These are phyloP conservation scores for Astraeus odoratus DNA, from an alignment of 768 basidiomycete species.

Conservation along the genomic window DNA sequence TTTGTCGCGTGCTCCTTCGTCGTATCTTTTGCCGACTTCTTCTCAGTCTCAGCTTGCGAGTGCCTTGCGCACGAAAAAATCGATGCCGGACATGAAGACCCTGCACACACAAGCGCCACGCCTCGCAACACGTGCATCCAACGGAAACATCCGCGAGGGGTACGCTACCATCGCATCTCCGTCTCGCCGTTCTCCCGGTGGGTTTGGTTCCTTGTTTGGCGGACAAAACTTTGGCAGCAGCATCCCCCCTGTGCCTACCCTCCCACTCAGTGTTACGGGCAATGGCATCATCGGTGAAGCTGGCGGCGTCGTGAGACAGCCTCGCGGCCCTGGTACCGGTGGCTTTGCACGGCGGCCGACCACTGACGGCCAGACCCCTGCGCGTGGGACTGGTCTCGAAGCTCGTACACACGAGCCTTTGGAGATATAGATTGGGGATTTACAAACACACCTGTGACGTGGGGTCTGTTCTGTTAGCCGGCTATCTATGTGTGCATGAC, in stretches of 20 bases:
- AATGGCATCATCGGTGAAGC: slow-evolving; percentile 37
- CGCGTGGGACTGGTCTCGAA: slow-evolving; percentile 62
- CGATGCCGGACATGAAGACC: slow-evolving; percentile 97
- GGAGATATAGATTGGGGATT: slow-evolving; percentile 52
- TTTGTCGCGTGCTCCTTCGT: slow-evolving; percentile 74
- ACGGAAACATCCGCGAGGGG: slow-evolving; percentile 81
- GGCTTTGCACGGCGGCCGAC: slow-evolving; percentile 60
- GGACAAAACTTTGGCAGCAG: slow-evolving; percentile 28
- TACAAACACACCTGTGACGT: slow-evolving; percentile 10
- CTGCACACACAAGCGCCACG: slow-evolving; percentile 75
- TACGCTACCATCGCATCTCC: slow-evolving; percentile 85
- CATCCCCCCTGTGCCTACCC: slow-evolving; percentile 74
- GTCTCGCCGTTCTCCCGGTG: slow-evolving; percentile 66
- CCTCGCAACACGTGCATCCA: slow-evolving; percentile 73
- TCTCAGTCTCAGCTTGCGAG: slow-evolving; percentile 36
- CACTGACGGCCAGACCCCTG: slow-evolving; percentile 31
- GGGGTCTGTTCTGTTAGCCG: slow-evolving; percentile 11
- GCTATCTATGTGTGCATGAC: slow-evolving; percentile 18
- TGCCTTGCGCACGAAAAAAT: slow-evolving; percentile 87
- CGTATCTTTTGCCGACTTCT: slow-evolving; percentile 59
- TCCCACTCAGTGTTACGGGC: slow-evolving; percentile 51
- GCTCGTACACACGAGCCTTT: slow-evolving; percentile 81
- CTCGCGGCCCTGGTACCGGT: slow-evolving; percentile 71
- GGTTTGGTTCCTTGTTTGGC: slow-evolving; percentile 67
- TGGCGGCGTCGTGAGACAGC: slow-evolving; percentile 69